Base-by-base conservation (phyloP, 2,329 filamentous ascomycete genomes). In the Lithohypha guttulata region DNA sequence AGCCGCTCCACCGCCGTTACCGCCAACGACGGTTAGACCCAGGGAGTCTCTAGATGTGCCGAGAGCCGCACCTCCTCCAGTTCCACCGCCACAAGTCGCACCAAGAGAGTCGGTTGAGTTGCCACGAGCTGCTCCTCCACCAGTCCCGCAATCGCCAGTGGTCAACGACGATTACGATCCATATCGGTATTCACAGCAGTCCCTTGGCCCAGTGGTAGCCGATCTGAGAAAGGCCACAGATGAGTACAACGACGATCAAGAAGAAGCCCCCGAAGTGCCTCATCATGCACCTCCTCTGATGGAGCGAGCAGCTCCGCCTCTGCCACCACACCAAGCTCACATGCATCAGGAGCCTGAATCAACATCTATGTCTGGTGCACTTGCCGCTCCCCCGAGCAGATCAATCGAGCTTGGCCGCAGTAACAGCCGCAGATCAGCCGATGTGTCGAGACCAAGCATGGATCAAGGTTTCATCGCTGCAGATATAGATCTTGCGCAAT, bases 381-480 rank as follows among this genome's bases (percentile, higher is more conserved):
- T 55, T 48, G 14, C 55, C 58, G 34, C 46, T 55, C 14, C 51
- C 48, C 56, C 61, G 20, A 70, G 77, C 34, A 72, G 75, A 54
- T 85, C 81, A 9, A 52, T 79, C 36, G 84, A 91, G 52, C 62
- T 79, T 9, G 64, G 70, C 23, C 70, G 80, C 43, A 61, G 60
- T 11, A 57, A 64, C 38, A 55, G 64, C 18, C 71, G 77, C 39
- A 63, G 71, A 42, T 94, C 86, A 2, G 75, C 83, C 60, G 91
- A 98, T 49, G 66, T 82, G 41, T 61, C 72, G 26, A 76, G 89
- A 32, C 79, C 84, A 1, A 81, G 79, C 4, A 71, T 78, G 43
- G 84, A 89, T 48, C 77, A 80, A 30, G 84, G 85, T 1, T 93
- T 79, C 55, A 89, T 96, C 46, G 91, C 91, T 27, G 79, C 79